phyloP scores from a whole-genome alignment of 768 basidiomycete genomes.

The Sarcomyxa edulis region DNA sequence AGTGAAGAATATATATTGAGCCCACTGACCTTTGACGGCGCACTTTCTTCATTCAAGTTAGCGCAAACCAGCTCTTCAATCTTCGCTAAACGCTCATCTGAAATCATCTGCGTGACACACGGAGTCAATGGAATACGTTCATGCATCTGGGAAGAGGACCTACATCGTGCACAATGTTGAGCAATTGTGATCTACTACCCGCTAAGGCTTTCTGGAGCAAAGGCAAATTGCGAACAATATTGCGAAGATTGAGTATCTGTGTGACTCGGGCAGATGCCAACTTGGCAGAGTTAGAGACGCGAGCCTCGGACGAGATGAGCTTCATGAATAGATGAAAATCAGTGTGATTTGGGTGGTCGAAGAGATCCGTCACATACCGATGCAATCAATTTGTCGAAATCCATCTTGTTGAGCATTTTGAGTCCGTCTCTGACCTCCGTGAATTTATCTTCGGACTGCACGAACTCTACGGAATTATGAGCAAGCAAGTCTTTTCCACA shows the following conservation, averaged over 20 bases:
- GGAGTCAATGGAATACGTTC: neutral
- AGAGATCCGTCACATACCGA: constrained; percentile 35
- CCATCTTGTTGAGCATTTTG: constrained; percentile 69
- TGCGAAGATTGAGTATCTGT: constrained; percentile 78
- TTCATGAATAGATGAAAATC: constrained; percentile 21
- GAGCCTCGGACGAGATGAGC: constrained; percentile 64
- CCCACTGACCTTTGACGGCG: constrained; percentile 50
- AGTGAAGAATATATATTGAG: no score
- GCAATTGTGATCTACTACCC: constrained; percentile 51
- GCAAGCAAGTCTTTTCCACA: constrained; percentile 3
- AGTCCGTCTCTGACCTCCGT: constrained; percentile 63
- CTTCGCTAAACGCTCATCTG: constrained; percentile 61
- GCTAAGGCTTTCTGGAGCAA: constrained; percentile 56
- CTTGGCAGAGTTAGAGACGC: constrained; percentile 48
- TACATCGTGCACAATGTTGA: constrained; percentile 61
- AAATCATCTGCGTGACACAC: constrained; percentile 50
- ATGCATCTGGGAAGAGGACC: constrained; percentile 6
- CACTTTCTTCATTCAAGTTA: constrained; percentile 70
- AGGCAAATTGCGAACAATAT: constrained; percentile 63
- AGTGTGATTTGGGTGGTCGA: neutral
- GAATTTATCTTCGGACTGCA: constrained; percentile 72
- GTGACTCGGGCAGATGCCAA: constrained; percentile 63
- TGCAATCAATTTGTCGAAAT: constrained; percentile 83
- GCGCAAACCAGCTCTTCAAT: constrained; percentile 57
- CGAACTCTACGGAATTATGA: constrained; percentile 50